A percentile compares a stretch with the other conserved stretches of the same genome.
These are phyloP conservation scores for Plenodomus biglobosus DNA, from an alignment of 2,329 filamentous ascomycete species.

Conservation along the genomic window DNA sequence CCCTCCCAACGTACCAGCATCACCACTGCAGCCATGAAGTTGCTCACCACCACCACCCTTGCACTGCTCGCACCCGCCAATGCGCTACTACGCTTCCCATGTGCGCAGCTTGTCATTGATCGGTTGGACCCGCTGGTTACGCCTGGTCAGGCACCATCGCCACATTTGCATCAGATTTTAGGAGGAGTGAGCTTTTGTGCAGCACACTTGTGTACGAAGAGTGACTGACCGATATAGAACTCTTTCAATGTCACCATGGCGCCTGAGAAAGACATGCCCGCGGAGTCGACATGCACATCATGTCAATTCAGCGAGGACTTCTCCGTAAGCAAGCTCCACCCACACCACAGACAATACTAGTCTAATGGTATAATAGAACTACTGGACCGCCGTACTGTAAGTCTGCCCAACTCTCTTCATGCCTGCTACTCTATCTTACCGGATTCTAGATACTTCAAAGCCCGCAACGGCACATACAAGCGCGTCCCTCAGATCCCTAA, in stretches of 20 bases:
- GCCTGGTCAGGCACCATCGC: conserved; percentile 25
- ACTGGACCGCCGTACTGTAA: conserved; percentile 36
- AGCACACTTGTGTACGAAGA: not conserved
- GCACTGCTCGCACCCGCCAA: conserved; percentile 19
- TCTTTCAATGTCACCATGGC: conserved; percentile 32
- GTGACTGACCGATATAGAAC: conserved; percentile 8
- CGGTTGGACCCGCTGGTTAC: conserved; percentile 29
- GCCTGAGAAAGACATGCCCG: conserved; percentile 22
- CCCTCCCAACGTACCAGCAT: not conserved
- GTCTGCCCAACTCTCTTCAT: not conserved
- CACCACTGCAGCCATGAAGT: conserved; percentile 20
- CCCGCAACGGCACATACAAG: conserved; percentile 30
- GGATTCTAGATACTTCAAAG: conserved; percentile 30
- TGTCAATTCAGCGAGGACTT: conserved; percentile 36
- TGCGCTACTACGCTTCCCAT: conserved; percentile 29
- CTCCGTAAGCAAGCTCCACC: conserved; percentile 9
- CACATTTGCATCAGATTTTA: conserved; percentile 30
- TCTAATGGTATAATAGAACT: conserved; percentile 22
- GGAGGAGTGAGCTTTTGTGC: conserved; percentile 14
- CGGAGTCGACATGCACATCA: conserved; percentile 29
- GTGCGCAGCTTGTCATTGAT: conserved; percentile 28
- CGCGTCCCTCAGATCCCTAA: conserved; percentile 29
- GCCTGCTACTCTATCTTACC: too few species aligned
- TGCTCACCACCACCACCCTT: conserved; percentile 6
- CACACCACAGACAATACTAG: not conserved